Conservation (phyloP, 805 yeast genomes). For the Starmerella riodocensis region DNA sequence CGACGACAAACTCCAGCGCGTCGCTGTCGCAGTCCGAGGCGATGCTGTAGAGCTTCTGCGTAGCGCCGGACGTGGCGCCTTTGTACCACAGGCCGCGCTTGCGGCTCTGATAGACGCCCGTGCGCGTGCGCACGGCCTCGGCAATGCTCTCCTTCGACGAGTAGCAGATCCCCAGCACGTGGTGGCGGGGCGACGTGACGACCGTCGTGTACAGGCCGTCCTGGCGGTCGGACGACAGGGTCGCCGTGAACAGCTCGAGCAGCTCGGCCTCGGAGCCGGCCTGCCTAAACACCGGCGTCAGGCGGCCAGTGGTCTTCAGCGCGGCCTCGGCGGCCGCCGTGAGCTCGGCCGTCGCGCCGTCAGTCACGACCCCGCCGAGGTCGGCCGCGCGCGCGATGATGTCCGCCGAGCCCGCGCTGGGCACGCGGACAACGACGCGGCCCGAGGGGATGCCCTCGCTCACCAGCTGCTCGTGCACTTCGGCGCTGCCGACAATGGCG, state of each 20-base stretch:
- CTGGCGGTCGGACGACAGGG: slow-evolving; percentile 43
- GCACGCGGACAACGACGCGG: slow-evolving; percentile 31
- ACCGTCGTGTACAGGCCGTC: slow-evolving; percentile 81
- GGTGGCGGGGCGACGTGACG: slow-evolving; percentile 55
- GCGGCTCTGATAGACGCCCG: slow-evolving; percentile 91
- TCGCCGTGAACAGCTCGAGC: slow-evolving; percentile 6
- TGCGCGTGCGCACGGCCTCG: slow-evolving; percentile 64
- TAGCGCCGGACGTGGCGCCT: slow-evolving; percentile 93
- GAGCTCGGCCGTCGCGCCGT: slow-evolving; percentile 13
- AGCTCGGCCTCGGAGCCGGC: slow-evolving; percentile 10
- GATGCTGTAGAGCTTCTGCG: slow-evolving; percentile 57
- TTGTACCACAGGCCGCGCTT: slow-evolving; percentile 86
- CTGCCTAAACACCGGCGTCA: slow-evolving; percentile 17
- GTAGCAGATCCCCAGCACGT: slow-evolving; percentile 79
- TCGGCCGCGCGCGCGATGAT: slow-evolving; percentile 4
- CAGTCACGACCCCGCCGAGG: slow-evolving; percentile 17
- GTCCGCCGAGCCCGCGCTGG: slow-evolving; percentile 10
- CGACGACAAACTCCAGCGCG: slow-evolving; percentile 73
- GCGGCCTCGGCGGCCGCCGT: slow-evolving; percentile 1
- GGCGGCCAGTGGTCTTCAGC: slow-evolving; percentile 13
- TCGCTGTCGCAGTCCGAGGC: slow-evolving; percentile 87
- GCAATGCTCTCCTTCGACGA: slow-evolving; percentile 71
- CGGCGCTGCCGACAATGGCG: slow-evolving; percentile 29
- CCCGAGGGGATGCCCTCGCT: slow-evolving; percentile 40
- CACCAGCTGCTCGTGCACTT: slow-evolving; percentile 27